Percentiles rank a stretch among this genome's conserved stretches.
phyloP scores from a whole-genome alignment of 2,329 filamentous ascomycete species.

The Xylariales sp. region DNA sequence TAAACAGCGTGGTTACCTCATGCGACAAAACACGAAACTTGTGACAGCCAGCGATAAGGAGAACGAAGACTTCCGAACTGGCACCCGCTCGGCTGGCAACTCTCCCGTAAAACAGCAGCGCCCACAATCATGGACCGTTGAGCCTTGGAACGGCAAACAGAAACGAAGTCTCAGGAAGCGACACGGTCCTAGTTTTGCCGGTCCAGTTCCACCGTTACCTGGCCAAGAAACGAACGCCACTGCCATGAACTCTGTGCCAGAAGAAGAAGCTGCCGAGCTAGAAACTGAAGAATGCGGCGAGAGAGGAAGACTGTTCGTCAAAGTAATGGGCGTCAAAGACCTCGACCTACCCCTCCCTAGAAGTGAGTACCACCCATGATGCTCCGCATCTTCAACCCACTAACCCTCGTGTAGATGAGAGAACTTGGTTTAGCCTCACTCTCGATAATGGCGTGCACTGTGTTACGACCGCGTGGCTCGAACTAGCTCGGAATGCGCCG shows the following conservation, averaged over 20 bases:
- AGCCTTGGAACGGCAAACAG: conserved; percentile 91
- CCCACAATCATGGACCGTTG: conserved; percentile 93
- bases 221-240: conserved; percentile 86
- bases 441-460: conserved; percentile 99
- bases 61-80: conserved; percentile 62
- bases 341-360: conserved; percentile 90
- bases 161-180: conserved; percentile 74
- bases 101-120: conserved; percentile 79
- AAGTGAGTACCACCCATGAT: conserved; percentile 68
- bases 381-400: conserved; percentile 9
- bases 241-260: conserved; percentile 72
- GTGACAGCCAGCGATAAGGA: conserved; percentile 90
- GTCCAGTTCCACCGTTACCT: conserved; percentile 83
- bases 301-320: conserved; percentile 92
- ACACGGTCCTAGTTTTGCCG: conserved; percentile 59
- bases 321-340: conserved; percentile 98
- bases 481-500: conserved; percentile 89
- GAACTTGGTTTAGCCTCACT: conserved; percentile 93
- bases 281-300: conserved; percentile 82
- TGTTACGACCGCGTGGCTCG: conserved; percentile 95
- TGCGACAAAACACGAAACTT: conserved; percentile 98
- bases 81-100: conserved; percentile 71
- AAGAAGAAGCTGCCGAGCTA: conserved; percentile 72
- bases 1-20: conserved; percentile 95
- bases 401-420: conserved; percentile 71